These are phyloP conservation scores for Acanthamoeba quina DNA, from an alignment of 208 protist genomes.

Conservation along the genomic window DNA sequence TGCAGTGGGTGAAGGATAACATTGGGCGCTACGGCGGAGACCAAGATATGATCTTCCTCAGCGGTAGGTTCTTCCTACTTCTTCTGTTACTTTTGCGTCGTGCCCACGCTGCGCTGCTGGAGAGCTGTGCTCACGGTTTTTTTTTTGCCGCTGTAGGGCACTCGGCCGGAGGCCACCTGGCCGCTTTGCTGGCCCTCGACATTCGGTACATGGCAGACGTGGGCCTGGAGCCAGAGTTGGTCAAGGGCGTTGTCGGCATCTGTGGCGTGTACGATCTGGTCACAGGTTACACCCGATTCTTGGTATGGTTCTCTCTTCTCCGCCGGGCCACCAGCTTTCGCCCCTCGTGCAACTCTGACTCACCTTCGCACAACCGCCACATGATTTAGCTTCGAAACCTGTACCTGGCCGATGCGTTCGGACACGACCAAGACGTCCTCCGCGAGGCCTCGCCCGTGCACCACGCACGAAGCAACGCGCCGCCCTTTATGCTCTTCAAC, in stretches of 20 bases:
- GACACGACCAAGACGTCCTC: neutral
- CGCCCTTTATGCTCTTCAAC: constrained; percentile 60
- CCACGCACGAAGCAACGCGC: constrained; percentile 20
- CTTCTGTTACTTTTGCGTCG: neutral
- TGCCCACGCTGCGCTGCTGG: too few species aligned
- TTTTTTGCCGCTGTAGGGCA: neutral
- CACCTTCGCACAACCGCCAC: neutral
- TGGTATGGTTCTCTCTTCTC: neutral
- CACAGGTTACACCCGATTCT: neutral
- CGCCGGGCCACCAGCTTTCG: too few species aligned
- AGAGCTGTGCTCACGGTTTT: too few species aligned
- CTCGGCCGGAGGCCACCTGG: constrained; percentile 44
- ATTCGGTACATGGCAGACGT: neutral
- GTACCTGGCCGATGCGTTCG: constrained; percentile 14
- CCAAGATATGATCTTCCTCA: constrained; percentile 1
- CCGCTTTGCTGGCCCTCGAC: constrained; percentile 11
- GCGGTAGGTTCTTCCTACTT: neutral
- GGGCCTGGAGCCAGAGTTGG: neutral
- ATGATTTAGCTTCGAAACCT: neutral
- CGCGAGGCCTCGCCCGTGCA: constrained; percentile 4
- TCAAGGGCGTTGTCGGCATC: constrained; percentile 27
- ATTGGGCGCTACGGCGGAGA: neutral
- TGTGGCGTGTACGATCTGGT: constrained; percentile 6
- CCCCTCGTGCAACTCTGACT: neutral
- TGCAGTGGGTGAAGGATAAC: constrained; percentile 43